Evolutionary conservation across 2,329 filamentous ascomycete genomes (phyloP), one percentile per base, ranked within the genome.

Genomic region (Tricladium varicosporioides): DNA sequence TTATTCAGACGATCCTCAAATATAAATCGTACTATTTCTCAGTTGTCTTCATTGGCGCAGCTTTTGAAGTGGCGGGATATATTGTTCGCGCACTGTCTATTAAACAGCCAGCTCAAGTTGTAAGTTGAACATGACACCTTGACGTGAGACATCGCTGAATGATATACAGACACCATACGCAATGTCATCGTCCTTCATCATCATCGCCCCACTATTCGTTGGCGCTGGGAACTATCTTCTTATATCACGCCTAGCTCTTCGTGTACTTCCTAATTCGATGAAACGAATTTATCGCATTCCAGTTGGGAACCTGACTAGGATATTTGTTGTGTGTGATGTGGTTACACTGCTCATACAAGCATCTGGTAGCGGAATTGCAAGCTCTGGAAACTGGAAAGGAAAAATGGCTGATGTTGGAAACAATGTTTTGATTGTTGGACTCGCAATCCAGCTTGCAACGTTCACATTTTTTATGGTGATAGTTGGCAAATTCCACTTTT

Each of bases 141-240:
- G 22, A 36, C 2, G 14, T 32, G 22, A 7, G 22, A 27, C 15
- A 22, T 22, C 13, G 16, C 51, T 53, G n/a, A 53, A n/a, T 36
- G 15, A 15, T 4, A 16, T 2, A 36, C n/a, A 62, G 60, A 54
- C 60, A 14, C 60, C 60, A 13, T 62, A 58, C 31, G 60, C 57
- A 8, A 42, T 58, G 9, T 53, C 54, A 51, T 60, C 57, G 31
- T 53, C 72, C 0, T 69, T 77, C 18, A 75, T 78, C n/a, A 74
- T 80, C 11, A 70, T 81, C 43, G 76, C 78, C 0, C 79, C 79
- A 0, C 71, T 80, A 44, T 73, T 80, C 51, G 66, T 80, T 49
- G 77, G 77, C 14, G 79, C 78, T 0, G 77, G 76, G 1, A 76
- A 80, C 54, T 81, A 81, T 65, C 72, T 81, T 52, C 73, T 81